Base-by-base conservation (phyloP, 2,329 filamentous ascomycete genomes). In the Penicillium sclerotigenum region DNA sequence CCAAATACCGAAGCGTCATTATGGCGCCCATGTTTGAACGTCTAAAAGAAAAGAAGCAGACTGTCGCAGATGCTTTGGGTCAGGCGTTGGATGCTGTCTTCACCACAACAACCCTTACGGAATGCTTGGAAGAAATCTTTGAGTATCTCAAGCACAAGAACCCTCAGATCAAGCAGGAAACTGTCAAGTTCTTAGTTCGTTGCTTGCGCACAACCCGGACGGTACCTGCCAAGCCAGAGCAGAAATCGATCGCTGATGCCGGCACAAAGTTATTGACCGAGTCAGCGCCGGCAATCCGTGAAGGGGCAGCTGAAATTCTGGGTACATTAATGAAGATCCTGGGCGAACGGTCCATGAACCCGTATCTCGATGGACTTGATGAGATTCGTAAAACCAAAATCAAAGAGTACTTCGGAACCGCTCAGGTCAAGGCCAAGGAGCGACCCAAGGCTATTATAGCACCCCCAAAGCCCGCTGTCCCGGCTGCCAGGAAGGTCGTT, bases 281-380 rank as follows among this genome's bases (percentile, higher is more conserved):
- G 71, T 93, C 90, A 0, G 92, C 87, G 64, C 92, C 95, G 65
- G 87, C 83, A 3, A 84, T 96, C 57, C 86, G 94, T 75, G 88
- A 93, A 47, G 91, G 91, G 29, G 94, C 92, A 72, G 92, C 92
- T 14, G 94, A 99, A 73, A 87, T 94, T 33, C 79, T 99, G 3
- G 94, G 95, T 61, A 96, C 92, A 0, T 75, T 99, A 47, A 97
- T 97, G 94, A 99, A 97, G 78, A 97, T 99, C 53, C 90, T 97
- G 78, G 93, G 94, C 40, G 95, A 99, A 74, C 86, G 94, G 55
- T 90, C 90, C 50, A 99, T 99, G 94, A 91, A 89, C 41, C 88
- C 90, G 9, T 89, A 96, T 71, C 78, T 99, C 16, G 93, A 97
- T 61, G 91, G 91, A 3, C 80, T 99, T 3, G 94, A 99, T 70